A percentile compares a stretch with the other conserved stretches of the same genome.
Evolutionary conservation across 345 rosid genomes (phyloP).

Genomic region (Camelina sativa): DNA sequence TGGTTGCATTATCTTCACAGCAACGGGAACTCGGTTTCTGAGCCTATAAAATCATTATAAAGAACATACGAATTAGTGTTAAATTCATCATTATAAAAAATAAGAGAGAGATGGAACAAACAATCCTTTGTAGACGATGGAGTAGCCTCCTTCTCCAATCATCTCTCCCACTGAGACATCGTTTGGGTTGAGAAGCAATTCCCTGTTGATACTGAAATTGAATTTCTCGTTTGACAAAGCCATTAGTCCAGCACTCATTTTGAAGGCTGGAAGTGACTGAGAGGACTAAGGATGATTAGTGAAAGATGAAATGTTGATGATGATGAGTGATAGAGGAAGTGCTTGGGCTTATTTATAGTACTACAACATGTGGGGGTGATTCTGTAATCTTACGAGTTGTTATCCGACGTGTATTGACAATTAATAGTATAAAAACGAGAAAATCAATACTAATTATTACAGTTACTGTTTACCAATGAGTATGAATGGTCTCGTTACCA

Average conservation of each 20-base stretch:
- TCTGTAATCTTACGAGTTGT: neutral
- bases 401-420: neutral
- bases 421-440: neutral
- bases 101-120: slow-evolving; percentile 36
- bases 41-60: no score
- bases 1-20: slow-evolving; percentile 58
- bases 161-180: slow-evolving; percentile 41
- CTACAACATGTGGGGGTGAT: neutral
- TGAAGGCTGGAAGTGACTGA: neutral
- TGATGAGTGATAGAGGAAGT: neutral
- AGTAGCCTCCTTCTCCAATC: slow-evolving; percentile 61
- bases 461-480: neutral
- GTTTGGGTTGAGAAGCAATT: slow-evolving; percentile 51
- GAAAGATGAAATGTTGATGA: neutral
- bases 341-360: neutral
- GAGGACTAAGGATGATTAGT: neutral
- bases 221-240: slow-evolving; percentile 20
- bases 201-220: slow-evolving; percentile 47
- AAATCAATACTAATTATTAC: neutral
- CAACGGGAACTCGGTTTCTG: no score
- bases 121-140: slow-evolving; percentile 59
- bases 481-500: neutral
- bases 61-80: no score
- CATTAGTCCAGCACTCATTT: neutral
- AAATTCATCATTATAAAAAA: no score